phyloP scores from a whole-genome alignment of 805 yeast genomes.

The Candida alai region DNA sequence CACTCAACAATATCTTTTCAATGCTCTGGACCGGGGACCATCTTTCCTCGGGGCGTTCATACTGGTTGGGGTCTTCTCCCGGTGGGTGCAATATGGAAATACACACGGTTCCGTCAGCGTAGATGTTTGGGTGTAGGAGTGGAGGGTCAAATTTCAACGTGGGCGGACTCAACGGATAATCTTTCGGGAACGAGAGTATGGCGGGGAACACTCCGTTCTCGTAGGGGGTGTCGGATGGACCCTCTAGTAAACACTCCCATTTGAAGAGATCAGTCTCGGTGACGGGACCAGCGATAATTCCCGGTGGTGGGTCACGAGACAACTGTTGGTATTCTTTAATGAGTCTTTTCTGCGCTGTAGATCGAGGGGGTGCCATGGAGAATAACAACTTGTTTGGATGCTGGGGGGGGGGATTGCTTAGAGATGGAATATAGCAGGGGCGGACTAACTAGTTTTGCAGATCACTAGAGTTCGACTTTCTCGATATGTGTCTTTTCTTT shows the following conservation, averaged over 20 bases:
- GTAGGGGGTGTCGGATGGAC: constrained; percentile 80
- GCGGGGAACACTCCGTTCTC: constrained; percentile 90
- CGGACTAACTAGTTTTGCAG: no score
- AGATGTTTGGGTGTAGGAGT: constrained; percentile 88
- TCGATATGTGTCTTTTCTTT: no score
- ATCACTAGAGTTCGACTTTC: no score
- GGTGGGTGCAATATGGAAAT: constrained; percentile 94
- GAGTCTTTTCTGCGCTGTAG: constrained; percentile 81
- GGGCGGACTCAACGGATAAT: constrained; percentile 84
- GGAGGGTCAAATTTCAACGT: constrained; percentile 72
- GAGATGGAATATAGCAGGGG: no score
- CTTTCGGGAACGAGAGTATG: constrained; percentile 63
- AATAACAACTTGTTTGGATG: constrained; percentile 16
- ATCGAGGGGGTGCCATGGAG: constrained; percentile 26
- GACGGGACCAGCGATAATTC: constrained; percentile 90
- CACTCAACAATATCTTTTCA: constrained; percentile 91
- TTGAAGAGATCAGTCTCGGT: constrained; percentile 66
- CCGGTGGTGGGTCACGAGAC: constrained; percentile 85
- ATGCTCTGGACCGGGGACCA: constrained; percentile 98
- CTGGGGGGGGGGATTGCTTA: neutral
- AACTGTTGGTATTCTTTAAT: constrained; percentile 88
- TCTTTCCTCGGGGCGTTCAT: constrained; percentile 92
- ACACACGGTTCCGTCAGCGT: constrained; percentile 93
- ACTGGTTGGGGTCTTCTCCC: constrained; percentile 95
- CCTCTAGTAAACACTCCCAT: constrained; percentile 84